Conservation (phyloP, 108 stramenopile species). For the Skeletonema tropicum region DNA sequence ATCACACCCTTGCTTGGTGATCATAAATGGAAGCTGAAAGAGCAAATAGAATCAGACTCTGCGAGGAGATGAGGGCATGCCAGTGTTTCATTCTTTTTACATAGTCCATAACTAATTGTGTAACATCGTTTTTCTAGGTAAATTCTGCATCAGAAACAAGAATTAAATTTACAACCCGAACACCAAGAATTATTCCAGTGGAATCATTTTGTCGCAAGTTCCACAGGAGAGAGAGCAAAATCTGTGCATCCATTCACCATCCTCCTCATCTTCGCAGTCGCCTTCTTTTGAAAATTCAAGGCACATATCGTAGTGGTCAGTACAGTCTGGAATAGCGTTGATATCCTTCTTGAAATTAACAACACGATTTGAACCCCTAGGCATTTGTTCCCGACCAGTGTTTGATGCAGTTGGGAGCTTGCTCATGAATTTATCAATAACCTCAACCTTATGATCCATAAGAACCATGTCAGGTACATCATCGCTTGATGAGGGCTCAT, state of each 20-base stretch:
- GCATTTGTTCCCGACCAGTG: slow-evolving; percentile 55
- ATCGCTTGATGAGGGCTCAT: background rate
- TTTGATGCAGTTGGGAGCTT: background rate
- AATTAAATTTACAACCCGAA: too few species aligned
- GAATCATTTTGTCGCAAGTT: slow-evolving; percentile 5
- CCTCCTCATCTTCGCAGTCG: slow-evolving; percentile 35
- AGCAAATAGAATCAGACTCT: background rate
- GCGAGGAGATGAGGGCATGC: background rate
- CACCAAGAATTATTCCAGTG: background rate
- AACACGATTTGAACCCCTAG: slow-evolving; percentile 55
- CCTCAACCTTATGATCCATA: background rate
- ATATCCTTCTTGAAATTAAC: slow-evolving; percentile 61
- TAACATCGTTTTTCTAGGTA: too few species aligned
- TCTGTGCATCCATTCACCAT: slow-evolving; percentile 17
- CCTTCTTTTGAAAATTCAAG: slow-evolving; percentile 20
- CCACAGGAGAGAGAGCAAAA: slow-evolving; percentile 15
- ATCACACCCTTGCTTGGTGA: slow-evolving; percentile 1
- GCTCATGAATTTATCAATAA: slow-evolving; percentile 24
- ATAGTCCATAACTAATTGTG: too few species aligned
- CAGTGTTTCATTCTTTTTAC: too few species aligned
- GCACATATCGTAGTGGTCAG: slow-evolving; percentile 17
- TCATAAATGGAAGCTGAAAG: background rate
- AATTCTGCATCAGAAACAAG: too few species aligned
- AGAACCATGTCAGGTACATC: slow-evolving; percentile 1
- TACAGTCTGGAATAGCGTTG: slow-evolving; percentile 15